Evolutionary conservation across 495 filamentous ascomycete species (phyloP).

Genomic region (Penicillium verhagenii): DNA sequence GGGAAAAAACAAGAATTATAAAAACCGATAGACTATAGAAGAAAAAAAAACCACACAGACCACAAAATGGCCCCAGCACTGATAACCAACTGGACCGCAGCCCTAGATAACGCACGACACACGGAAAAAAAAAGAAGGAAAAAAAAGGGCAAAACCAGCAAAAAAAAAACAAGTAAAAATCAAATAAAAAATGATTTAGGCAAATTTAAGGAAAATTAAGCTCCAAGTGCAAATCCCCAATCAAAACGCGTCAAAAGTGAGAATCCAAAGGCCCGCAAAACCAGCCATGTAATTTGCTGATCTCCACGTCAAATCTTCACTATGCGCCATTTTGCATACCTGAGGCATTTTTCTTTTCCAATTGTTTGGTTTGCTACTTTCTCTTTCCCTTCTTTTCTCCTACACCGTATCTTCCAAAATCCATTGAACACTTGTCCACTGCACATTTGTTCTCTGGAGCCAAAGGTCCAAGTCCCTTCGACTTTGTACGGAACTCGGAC

Average conservation of each 20-base stretch:
- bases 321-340: slow-evolving; percentile 30
- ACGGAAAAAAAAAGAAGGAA: no score
- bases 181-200: neutral
- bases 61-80: no score
- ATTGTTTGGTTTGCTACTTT: slow-evolving; percentile 15
- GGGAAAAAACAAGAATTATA: no score
- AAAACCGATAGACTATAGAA: no score
- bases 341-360: slow-evolving; percentile 30
- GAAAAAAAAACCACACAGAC: no score
- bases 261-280: neutral
- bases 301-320: slow-evolving; percentile 8
- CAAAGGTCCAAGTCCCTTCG: neutral
- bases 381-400: neutral
- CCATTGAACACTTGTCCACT: neutral
- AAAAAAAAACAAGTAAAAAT: no score
- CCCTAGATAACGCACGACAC: no score
- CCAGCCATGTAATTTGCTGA: slow-evolving; percentile 7
- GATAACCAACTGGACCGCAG: no score
- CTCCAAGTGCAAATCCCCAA: slow-evolving; percentile 18
- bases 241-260: neutral
- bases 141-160: no score
- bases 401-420: slow-evolving; percentile 7
- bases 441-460: neutral
- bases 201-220: slow-evolving; percentile 17
- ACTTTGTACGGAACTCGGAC: no score